A percentile compares a stretch with the other conserved stretches of the same genome.
Conservation (phyloP, 2,329 filamentous ascomycete genomes). For the Metarhizium robertsii region DNA sequence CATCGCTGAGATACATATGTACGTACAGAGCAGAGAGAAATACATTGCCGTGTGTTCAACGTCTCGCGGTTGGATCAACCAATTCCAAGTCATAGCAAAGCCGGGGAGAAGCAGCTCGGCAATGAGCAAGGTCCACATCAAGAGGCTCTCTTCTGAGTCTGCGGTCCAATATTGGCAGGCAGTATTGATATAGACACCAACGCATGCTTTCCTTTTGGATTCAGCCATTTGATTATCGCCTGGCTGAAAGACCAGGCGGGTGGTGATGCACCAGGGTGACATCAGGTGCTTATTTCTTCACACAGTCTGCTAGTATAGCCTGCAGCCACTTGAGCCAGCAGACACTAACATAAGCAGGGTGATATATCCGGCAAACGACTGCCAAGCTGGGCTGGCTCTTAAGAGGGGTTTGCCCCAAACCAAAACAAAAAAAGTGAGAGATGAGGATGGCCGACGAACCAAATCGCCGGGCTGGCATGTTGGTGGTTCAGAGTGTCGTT, state of each 20-base stretch:
- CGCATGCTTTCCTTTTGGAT: neutral
- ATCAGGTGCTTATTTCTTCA: neutral
- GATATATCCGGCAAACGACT: neutral
- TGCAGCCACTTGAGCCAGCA: neutral
- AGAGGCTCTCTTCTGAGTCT: neutral
- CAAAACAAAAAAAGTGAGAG: slow-evolving; percentile 9
- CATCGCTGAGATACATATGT: neutral
- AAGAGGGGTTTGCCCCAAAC: neutral
- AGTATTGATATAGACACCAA: neutral
- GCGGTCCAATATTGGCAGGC: neutral
- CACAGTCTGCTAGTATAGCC: neutral
- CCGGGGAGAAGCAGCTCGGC: neutral
- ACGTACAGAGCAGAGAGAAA: neutral
- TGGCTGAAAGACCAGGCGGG: neutral
- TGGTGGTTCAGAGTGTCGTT: slow-evolving; percentile 6
- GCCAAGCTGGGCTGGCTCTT: neutral
- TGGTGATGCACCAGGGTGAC: neutral
- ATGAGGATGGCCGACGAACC: slow-evolving; percentile 7
- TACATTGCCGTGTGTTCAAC: neutral
- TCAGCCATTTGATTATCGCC: neutral
- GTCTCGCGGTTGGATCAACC: neutral
- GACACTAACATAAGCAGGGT: neutral
- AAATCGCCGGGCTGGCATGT: slow-evolving; percentile 13
- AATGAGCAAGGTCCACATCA: neutral
- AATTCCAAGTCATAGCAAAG: too few relatives aligned